phyloP scores from a whole-genome alignment of 2,329 filamentous ascomycete species.

The Acrocalymma vagum region DNA sequence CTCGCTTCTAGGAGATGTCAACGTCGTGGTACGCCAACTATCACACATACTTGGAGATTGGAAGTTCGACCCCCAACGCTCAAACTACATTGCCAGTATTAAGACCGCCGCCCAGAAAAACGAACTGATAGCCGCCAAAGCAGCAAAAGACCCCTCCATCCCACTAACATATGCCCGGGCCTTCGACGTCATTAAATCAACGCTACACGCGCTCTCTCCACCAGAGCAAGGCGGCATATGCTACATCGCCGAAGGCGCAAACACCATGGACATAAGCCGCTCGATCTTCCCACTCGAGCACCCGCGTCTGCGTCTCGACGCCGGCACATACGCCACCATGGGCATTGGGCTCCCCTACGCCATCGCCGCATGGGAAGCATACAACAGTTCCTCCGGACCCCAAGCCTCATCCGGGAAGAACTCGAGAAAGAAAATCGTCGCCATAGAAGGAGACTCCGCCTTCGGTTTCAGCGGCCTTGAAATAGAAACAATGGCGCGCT shows the following conservation, averaged over 20 bases:
- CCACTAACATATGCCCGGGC: slow-evolving; percentile 39
- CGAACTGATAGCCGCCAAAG: slow-evolving; percentile 53
- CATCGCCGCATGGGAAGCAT: slow-evolving; percentile 64
- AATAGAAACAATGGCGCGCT: slow-evolving; percentile 65
- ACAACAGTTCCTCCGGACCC: slow-evolving; percentile 55
- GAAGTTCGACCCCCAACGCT: slow-evolving; percentile 49
- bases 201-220: slow-evolving; percentile 56
- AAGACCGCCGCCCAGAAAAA: slow-evolving; percentile 55
- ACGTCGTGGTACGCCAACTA: slow-evolving; percentile 59
- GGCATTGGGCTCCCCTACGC: slow-evolving; percentile 66
- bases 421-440: slow-evolving; percentile 61
- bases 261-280: slow-evolving; percentile 69
- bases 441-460: slow-evolving; percentile 65
- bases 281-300: slow-evolving; percentile 63
- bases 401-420: slow-evolving; percentile 42
- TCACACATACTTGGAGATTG: slow-evolving; percentile 51
- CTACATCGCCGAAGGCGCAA: slow-evolving; percentile 67
- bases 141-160: slow-evolving; percentile 36
- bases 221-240: slow-evolving; percentile 58
- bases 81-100: slow-evolving; percentile 47
- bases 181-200: slow-evolving; percentile 62
- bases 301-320: slow-evolving; percentile 64
- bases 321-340: slow-evolving; percentile 68
- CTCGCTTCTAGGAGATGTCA: slow-evolving; percentile 62
- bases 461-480: slow-evolving; percentile 66